Base-by-base conservation (phyloP, 176 grass and related monocot species). In the Carex cristatella region DNA sequence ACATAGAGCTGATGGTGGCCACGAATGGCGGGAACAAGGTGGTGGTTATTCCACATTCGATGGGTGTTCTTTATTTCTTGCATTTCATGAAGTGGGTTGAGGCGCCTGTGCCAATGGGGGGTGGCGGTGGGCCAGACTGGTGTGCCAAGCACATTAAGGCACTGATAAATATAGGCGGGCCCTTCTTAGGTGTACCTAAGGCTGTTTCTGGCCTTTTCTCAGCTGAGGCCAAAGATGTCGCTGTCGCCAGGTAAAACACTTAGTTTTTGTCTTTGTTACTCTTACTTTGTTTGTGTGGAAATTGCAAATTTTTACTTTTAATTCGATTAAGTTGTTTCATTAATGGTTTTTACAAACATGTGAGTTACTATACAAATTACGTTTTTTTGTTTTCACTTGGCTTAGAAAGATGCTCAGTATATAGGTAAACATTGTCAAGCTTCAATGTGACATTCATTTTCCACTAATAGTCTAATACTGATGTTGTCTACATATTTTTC, bases 11-110 rank as follows among this genome's bases (percentile, higher is more conserved):
- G 46, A 65, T 99, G 90, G 93, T 99, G 79, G 81, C 84, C 0
- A 99, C 96, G 73, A 99, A 95, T 85, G 90, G 89, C 87, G 95
- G 96, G 79, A 95, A 93, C 40, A 99, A 94, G 53, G 96, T 94
- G 15, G 96, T 99, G 10, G 93, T 99, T 30, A 99, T 99, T 83
- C 96, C 96, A 48, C 96, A 99, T 80, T 99, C 96, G 35, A 95
- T 99, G 96, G 96, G 96, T 7, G 96, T 91, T 64, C 88, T 95
- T 35, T 99, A 99, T 81, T 99, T 99, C 90, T 83, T 99, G 51
- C 96, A 99, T 92, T 99, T 99, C 84, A 99, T 99, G 91, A 99
- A 99, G 71, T 99, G 96, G 96, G 96, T 99, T 31, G 96, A 99
- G 81, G 91, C 91, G 80, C 93, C 93, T 81, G 48, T 88, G 85